Evolutionary conservation across 2,329 filamentous ascomycete genomes (phyloP), one percentile per base, ranked within the genome.

Genomic region (Ciborinia camelliae): DNA sequence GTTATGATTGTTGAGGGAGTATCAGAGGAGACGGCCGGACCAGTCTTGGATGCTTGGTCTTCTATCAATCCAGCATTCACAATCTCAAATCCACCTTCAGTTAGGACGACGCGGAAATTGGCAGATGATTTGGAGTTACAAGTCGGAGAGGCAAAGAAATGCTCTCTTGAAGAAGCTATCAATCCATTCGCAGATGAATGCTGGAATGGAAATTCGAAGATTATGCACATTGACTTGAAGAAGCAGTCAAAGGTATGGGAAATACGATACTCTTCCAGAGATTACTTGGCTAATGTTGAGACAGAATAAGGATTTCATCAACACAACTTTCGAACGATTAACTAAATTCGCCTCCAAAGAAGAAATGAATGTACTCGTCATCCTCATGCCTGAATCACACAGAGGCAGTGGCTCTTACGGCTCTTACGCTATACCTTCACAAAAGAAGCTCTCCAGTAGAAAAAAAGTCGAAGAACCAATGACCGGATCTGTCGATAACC

Each of bases 1-100:
- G 76, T 90, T 32, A 76, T 89, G 60, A 75, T 86, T 69, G 77
- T 89, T 59, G 82, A 88, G 72, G 84, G 86, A 71, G 78, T 83
- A 75, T 81, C 79, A 23, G 70, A 77, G 20, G 72, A 79, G 50
- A 80, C 82, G 54, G 77, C 80, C 60, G 70, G 75, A 59, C 68
- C 73, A 48, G 63, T 83, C 30, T 77, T 80, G 64, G 76, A 79
- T n/a, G 77, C 80, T 9, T 75, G 81, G 59, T 73, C 68, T 47
- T 68, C 71, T 23, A 66, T 76, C 28, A 73, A 77, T 32, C 80
- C 81, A 14, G 77, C 81, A 1, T 88, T 88, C 66, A 79, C 77
- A 8, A 80, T 82, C 65, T 73, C 75, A 41, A 81, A 81, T 55
- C 77, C 79, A 26, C 82, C 80, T 32, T 81, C 72, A 12, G 50